Conservation (phyloP, 129 eudicot genomes). For the Flaveria trinervia region DNA sequence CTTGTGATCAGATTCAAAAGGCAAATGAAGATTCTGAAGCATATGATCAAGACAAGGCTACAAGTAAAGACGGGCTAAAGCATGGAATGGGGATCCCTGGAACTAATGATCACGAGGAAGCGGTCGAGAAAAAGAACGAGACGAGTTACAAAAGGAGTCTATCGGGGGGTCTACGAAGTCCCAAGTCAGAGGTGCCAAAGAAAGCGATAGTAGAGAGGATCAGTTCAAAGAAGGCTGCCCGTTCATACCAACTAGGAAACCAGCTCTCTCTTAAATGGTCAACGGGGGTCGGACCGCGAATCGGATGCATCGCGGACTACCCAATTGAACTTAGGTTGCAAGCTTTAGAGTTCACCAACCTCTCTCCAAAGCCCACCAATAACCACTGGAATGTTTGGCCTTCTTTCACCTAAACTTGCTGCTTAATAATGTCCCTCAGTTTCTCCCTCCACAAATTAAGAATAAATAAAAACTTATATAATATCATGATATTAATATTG, state of each 20-base stretch:
- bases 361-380: conserved; percentile 55
- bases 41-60: conserved; percentile 30
- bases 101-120: conserved; percentile 19
- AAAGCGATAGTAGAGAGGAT: conserved; percentile 72
- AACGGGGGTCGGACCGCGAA: conserved; percentile 88
- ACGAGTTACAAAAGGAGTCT: conserved; percentile 63
- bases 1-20: conserved; percentile 50
- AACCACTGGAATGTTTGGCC: conserved; percentile 33
- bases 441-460: too few species aligned
- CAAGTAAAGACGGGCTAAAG: conserved; percentile 3
- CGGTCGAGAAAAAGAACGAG: conserved; percentile 18
- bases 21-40: conserved; percentile 63
- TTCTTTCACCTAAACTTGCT: conserved; percentile 22
- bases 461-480: neutral
- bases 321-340: conserved; percentile 82
- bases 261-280: conserved; percentile 89
- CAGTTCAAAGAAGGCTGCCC: conserved; percentile 66
- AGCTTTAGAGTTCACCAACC: conserved; percentile 79
- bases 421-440: conserved; percentile 15
- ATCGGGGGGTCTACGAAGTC: conserved; percentile 89
- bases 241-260: conserved; percentile 73
- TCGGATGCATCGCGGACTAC: conserved; percentile 93
- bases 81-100: conserved; percentile 20
- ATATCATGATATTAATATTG: neutral
- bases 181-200: conserved; percentile 67